Conservation (phyloP, 2,329 filamentous ascomycete species). For the Colletotrichum nymphaeae region DNA sequence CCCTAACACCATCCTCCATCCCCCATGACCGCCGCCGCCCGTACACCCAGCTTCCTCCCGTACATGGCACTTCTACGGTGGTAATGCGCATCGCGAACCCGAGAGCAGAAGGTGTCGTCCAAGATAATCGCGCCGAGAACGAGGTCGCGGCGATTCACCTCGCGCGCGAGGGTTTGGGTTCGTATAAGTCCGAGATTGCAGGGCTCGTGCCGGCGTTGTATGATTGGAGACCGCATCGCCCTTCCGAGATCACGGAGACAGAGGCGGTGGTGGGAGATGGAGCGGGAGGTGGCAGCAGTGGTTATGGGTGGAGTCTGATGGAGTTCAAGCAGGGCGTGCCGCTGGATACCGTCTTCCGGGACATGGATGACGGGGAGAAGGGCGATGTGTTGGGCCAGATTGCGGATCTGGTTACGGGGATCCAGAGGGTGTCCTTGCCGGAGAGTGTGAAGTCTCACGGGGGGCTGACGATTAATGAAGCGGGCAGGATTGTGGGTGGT, state of each 20-base stretch:
- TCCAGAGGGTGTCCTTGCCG: conserved; percentile 38
- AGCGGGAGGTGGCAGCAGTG: background rate
- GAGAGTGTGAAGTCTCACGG: conserved; percentile 34
- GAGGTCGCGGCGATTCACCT: conserved; percentile 41
- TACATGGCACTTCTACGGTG: conserved; percentile 1
- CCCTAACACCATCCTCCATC: conserved; percentile 14
- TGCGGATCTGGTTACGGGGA: conserved; percentile 35
- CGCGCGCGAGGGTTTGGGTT: conserved; percentile 33
- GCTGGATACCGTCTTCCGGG: conserved; percentile 36
- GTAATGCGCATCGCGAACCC: conserved; percentile 36
- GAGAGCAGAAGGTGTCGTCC: conserved; percentile 3
- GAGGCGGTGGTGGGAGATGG: no score
- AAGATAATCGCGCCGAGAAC: conserved; percentile 40
- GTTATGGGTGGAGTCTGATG: conserved; percentile 40
- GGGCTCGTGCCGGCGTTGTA: conserved; percentile 40
- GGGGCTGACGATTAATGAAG: conserved; percentile 37
- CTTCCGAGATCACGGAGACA: background rate
- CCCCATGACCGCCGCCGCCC: background rate
- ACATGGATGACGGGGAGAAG: conserved; percentile 25
- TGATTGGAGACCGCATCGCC: conserved; percentile 32
- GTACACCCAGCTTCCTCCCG: conserved; percentile 1
- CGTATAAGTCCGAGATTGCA: background rate
- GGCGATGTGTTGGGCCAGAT: conserved; percentile 38
- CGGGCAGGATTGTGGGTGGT: conserved; percentile 35
- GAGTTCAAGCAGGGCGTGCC: conserved; percentile 41